Evolutionary conservation across 306 rosid species (phyloP), one percentile per base, ranked within the genome.

Genomic region (Purshia tridentata): DNA sequence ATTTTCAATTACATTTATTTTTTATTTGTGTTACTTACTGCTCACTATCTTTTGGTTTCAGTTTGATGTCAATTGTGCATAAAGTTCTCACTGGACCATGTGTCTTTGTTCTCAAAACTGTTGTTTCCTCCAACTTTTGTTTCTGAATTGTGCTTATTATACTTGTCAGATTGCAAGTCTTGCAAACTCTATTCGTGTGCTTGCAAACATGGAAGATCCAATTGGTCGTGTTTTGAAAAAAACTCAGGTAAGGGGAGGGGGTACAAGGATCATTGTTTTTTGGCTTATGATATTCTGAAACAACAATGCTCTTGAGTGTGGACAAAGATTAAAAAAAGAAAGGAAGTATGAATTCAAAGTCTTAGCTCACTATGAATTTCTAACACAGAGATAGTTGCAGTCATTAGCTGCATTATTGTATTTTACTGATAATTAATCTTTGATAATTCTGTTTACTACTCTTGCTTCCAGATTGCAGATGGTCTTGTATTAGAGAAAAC

Each of bases 121-220:
- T 42, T 53, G 60, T 37, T 48, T 35, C 67, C 58, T 67, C 35
- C 49, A 42, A 48, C 55, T 65, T 69, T 70, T 81, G 65, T 56
- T 77, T 80, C 76, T 82, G 65, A 71, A 67, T 39, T 61, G 54
- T 61, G 22, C 47, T 16, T 67, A 41, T 65, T 67, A 23, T 83
- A 50, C 71, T 67, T 72, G 74, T 77, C 93, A 94, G 99, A 88
- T 94, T 82, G 71, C 86, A 76, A 80, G 76, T 84, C 97, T 94
- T 73, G 96, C 98, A 47, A 88, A 85, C 70, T 89, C 93, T 56
- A 72, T 91, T 41, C 90, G 98, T 64, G 67, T 82, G 67, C 88
- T 94, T 72, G 96, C 99, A 77, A 87, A 90, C 71, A 94, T 94
- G 96, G 96, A 91, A 78, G 99, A 94, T 87, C 98, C 98, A 44